Conservation (phyloP, 805 yeast genomes). For the Ogataea minuta region DNA sequence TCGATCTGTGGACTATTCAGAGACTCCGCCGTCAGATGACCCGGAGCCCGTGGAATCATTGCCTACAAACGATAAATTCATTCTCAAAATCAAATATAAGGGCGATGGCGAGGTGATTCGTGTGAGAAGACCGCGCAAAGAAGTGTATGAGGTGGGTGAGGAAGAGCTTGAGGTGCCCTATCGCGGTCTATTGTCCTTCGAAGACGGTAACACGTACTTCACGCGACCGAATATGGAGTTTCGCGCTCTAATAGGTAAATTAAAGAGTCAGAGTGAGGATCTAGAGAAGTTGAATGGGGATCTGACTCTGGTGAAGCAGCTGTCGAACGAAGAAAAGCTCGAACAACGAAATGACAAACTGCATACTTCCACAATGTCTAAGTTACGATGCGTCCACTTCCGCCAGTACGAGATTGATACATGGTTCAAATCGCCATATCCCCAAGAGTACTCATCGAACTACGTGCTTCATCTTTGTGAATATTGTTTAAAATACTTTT, state of each 20-base stretch:
- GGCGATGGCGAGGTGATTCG: conserved; percentile 1
- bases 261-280: conserved; percentile 39
- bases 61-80: conserved; percentile 3
- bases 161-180: conserved; percentile 61
- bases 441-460: conserved; percentile 72
- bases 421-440: conserved; percentile 93
- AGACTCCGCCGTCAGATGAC: background rate
- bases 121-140: conserved; percentile 11
- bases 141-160: conserved; percentile 29
- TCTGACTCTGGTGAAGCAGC: conserved; percentile 23
- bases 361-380: conserved; percentile 34
- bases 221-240: conserved; percentile 54
- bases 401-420: conserved; percentile 76
- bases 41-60: background rate
- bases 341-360: conserved; percentile 25
- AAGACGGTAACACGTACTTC: conserved; percentile 55
- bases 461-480: conserved; percentile 74
- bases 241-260: conserved; percentile 38
- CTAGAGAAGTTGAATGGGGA: conserved; percentile 39
- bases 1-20: conserved; percentile 15
- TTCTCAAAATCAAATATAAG: conserved; percentile 11
- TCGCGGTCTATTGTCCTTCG: conserved; percentile 58
- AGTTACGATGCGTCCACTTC: conserved; percentile 64
- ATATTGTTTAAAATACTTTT: conserved; percentile 76
- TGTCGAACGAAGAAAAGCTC: conserved; percentile 23